A percentile compares a stretch with the other conserved stretches of the same genome.
phyloP scores from a whole-genome alignment of 2,329 filamentous ascomycete species.

The Pleoardoris graminearum region DNA sequence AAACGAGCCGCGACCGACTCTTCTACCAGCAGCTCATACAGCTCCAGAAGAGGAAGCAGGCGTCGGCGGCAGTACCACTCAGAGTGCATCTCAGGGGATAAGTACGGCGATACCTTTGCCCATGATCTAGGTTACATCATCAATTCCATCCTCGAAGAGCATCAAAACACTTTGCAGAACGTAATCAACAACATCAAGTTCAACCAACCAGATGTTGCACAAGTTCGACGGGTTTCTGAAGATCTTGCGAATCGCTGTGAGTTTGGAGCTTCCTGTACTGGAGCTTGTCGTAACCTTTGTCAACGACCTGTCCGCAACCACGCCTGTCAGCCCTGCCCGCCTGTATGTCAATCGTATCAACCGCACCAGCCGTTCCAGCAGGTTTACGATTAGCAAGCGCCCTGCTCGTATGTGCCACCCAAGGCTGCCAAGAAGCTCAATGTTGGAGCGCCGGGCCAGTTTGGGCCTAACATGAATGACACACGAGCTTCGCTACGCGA shows the following conservation, averaged over 20 bases:
- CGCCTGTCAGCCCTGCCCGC: not conserved
- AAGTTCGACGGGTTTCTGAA: conserved; percentile 23
- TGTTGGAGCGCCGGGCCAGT: conserved; percentile 26
- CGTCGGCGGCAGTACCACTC: conserved; percentile 18
- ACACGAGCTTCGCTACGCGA: conserved; percentile 20
- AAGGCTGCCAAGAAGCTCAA: conserved; percentile 32
- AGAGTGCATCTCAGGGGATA: conserved; percentile 21
- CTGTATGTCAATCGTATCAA: conserved; percentile 7
- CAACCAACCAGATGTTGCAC: conserved; percentile 23
- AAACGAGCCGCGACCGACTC: conserved; percentile 19
- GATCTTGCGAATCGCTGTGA: conserved; percentile 23
- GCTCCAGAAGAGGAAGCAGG: conserved; percentile 6
- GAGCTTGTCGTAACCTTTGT: conserved; percentile 9
- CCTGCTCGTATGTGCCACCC: conserved; percentile 19
- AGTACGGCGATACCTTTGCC: conserved; percentile 31
- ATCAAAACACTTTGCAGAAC: conserved; percentile 42
- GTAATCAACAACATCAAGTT: conserved; percentile 46
- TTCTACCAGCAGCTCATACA: conserved; percentile 15
- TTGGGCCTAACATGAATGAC: conserved; percentile 40
- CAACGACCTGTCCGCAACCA: conserved; percentile 7
- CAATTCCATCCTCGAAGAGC: conserved; percentile 48
- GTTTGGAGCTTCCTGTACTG: conserved; percentile 2
- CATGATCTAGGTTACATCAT: conserved; percentile 45
- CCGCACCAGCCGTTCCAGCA: conserved; percentile 8
- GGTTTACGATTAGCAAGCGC: conserved; percentile 16